Percentiles rank a stretch among this genome's conserved stretches.
phyloP scores from a whole-genome alignment of 139 green algal genomes.

The Chlamydomonas sphaeroides region DNA sequence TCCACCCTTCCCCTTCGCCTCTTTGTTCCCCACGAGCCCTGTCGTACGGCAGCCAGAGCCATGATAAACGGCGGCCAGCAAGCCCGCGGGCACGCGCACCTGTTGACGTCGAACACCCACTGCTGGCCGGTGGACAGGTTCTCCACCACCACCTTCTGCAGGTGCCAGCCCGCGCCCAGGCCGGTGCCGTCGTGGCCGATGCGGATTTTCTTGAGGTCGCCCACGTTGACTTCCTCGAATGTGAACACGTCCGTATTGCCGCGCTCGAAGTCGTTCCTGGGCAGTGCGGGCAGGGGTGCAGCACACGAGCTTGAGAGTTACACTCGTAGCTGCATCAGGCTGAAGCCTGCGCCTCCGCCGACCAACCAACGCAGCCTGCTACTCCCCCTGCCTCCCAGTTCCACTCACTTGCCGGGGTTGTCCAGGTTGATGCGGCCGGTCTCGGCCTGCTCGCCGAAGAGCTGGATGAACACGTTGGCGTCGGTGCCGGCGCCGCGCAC shows the following conservation, averaged over 20 bases:
- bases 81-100: constrained; percentile 6
- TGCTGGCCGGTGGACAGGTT: constrained; percentile 64
- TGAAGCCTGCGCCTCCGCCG: too few relatives aligned
- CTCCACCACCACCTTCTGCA: constrained; percentile 69
- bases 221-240: constrained; percentile 58
- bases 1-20: too few relatives aligned
- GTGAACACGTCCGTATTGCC: constrained; percentile 68
- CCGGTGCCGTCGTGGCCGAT: constrained; percentile 71
- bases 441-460: constrained; percentile 58
- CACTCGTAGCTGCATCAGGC: too few relatives aligned
- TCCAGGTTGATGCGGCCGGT: constrained; percentile 52
- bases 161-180: constrained; percentile 68
- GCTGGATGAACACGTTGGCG: constrained; percentile 72
- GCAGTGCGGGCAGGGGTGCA: neutral
- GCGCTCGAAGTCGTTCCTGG: constrained; percentile 71
- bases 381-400: too few relatives aligned
- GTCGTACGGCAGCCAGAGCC: too few relatives aligned
- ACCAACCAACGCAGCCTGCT: too few relatives aligned
- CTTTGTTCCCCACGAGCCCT: too few relatives aligned
- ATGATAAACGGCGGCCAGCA: too few relatives aligned
- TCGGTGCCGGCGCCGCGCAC: constrained; percentile 64
- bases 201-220: constrained; percentile 53
- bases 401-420: constrained; percentile 42
- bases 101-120: constrained; percentile 55
- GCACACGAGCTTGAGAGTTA: neutral